Base-by-base conservation (phyloP, 2,329 filamentous ascomycete species). In the Alternaria gansuensis region DNA sequence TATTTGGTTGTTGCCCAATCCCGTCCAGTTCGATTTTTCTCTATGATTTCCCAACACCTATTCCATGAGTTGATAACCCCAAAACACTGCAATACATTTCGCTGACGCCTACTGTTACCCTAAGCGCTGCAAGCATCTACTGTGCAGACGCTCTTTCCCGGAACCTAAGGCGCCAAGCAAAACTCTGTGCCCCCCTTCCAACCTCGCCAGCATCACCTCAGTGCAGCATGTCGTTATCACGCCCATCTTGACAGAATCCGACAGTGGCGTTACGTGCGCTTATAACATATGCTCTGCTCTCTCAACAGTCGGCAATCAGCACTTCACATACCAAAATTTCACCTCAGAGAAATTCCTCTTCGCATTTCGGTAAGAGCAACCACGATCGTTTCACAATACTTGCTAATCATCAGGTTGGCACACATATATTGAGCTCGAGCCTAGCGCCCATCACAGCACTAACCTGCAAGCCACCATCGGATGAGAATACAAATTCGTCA, bases 371-470 rank as follows among this genome's bases (percentile, higher is more conserved):
- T 34, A 46, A 46, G 44, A 34, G n/a, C 14, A 46, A 14, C 13
- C 29, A 34, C 29, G 9, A 39, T 39, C 10, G 9, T 14, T 11
- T n/a, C 21, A 48, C 4, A 17, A 13, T 11, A 21, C 44, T 10
- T 34, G 10, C 31, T 36, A 21, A 36, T 26, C 1, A 36, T 34
- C 28, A 36, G 33, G 13, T 24, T 36, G 26, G n/a, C 37, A 41
- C 37, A 43, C 14, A 5, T 43, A 8, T 40, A 51, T 49, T 41
- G 14, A 40, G n/a, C 36, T 49, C 44, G 29, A 48, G 21, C 36
- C 29, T 26, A 34, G 5, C 14, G 14, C 21, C 14, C 44, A 48
- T 10, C 34, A 13, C 21, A 48, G 13, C 21, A 26, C 29, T 21
- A 48, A 17, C 21, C 31, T 34, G 21, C 26, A 23, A 31, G 26